These are phyloP conservation scores for Pichia sp. DNA, from an alignment of 1,139 yeast species.

Conservation along the genomic window DNA sequence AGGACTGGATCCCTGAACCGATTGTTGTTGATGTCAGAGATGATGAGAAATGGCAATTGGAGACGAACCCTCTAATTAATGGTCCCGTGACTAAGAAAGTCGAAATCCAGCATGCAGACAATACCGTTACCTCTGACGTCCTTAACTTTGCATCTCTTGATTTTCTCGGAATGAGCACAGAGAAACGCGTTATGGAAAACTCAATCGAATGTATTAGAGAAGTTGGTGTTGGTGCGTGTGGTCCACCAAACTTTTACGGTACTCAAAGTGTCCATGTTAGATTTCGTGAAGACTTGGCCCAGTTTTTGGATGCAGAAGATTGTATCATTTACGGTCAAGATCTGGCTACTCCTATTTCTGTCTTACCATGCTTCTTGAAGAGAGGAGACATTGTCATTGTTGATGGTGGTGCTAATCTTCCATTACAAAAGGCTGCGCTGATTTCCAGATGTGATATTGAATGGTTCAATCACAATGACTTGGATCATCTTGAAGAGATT, in stretches of 20 bases:
- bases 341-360: constrained; percentile 86
- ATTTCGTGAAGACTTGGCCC: constrained; percentile 69
- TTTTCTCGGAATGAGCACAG: constrained; percentile 50
- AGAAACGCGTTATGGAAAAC: constrained; percentile 40
- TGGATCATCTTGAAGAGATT: constrained; percentile 69
- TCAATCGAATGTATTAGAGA: constrained; percentile 54
- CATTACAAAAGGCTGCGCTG: constrained; percentile 82
- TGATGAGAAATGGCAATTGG: constrained; percentile 55
- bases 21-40: constrained; percentile 50
- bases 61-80: constrained; percentile 54
- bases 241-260: constrained; percentile 97
- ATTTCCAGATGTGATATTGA: constrained; percentile 81
- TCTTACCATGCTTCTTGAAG: constrained; percentile 90
- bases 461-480: constrained; percentile 84
- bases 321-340: constrained; percentile 93
- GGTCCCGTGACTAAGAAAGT: constrained; percentile 44
- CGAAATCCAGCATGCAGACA: constrained; percentile 15
- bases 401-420: constrained; percentile 70
- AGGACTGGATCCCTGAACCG: constrained; percentile 90
- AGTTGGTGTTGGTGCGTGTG: constrained; percentile 97
- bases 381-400: constrained; percentile 92
- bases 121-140: constrained; percentile 27
- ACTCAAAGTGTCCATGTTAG: constrained; percentile 87
- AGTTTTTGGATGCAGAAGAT: constrained; percentile 67
- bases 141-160: constrained; percentile 60